phyloP scores from a whole-genome alignment of 148 eudicot species.

The Rhododendron simsii region DNA sequence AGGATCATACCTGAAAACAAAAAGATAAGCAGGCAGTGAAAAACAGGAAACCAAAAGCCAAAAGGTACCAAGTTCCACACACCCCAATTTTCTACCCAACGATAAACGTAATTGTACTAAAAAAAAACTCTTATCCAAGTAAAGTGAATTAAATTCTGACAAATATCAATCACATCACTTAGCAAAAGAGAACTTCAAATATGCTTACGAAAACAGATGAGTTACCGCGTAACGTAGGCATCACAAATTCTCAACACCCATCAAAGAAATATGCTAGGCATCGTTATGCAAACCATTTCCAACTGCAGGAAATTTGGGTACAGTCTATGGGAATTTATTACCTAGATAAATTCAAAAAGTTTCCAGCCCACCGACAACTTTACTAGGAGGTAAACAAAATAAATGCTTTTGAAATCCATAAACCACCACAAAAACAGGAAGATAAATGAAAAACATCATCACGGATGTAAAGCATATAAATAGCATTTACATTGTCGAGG shows the following conservation, averaged over 20 bases:
- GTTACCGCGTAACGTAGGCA: not conserved
- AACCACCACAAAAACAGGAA: not conserved
- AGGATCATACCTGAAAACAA: slow-evolving; percentile 56
- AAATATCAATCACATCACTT: not conserved
- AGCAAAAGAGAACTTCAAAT: not conserved
- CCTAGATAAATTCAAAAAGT: not conserved
- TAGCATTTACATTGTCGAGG: not conserved
- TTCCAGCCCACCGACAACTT: not conserved
- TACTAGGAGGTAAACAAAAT: not conserved
- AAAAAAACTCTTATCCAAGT: not conserved
- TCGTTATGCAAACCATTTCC: not conserved
- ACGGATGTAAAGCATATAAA: not conserved
- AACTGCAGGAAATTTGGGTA: not conserved
- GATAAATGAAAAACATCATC: not conserved
- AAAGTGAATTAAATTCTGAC: not conserved
- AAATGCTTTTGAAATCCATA: not conserved
- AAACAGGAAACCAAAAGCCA: not conserved
- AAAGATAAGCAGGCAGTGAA: not conserved
- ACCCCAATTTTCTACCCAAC: not conserved
- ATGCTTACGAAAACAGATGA: not conserved
- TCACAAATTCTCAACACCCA: not conserved
- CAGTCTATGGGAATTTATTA: not conserved
- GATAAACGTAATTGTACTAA: not conserved
- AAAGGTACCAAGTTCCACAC: not conserved
- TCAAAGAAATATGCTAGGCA: not conserved